Evolutionary conservation across 345 rosid genomes (phyloP), one percentile per base, ranked within the genome.

Genomic region (Litchi chinensis): DNA sequence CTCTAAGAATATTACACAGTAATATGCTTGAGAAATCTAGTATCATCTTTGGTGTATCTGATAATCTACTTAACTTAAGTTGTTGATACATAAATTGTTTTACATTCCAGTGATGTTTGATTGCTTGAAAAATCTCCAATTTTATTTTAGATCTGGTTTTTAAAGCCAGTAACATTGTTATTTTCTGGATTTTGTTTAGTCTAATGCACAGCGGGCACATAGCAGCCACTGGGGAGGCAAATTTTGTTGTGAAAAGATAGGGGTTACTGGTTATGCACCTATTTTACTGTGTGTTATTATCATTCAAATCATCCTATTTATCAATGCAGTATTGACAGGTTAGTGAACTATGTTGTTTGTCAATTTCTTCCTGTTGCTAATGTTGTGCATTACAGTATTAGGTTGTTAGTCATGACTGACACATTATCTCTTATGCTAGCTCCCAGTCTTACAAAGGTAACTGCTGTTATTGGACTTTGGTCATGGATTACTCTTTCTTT

Each of bases 401-500:
- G 62, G 26, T 73, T 65, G n/a, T 37, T 78, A 71, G 74, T 85
- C 54, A 68, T 77, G 68, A 66, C 72, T 79, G 68, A 65, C 63
- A 68, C 59, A 62, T 89, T 79, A 46, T 70, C 77, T 57, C 77
- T 80, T 41, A 40, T 84, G 76, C 41, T 80, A 96, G 98, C 95
- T 83, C 85, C 95, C 56, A 85, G 81, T 86, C 90, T 96, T 83
- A 87, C 99, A 46, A 93, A 86, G 87, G 85, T 94, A 71, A 94
- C 98, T 82, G 97, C 98, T 77, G 81, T 75, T 88, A 84, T 87
- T 86, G 99, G 95, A 75, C 84, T 94, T 71, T 94, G 98, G 98
- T 93, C 90, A 65, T 91, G 97, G 91, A 80, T 80, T 43, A 83
- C 90, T 81, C 87, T 94, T 78, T 90, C 98, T 77, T 73, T 89